Evolutionary conservation across 2,329 filamentous ascomycete species (phyloP).

Genomic region (Nectriaceae sp.): DNA sequence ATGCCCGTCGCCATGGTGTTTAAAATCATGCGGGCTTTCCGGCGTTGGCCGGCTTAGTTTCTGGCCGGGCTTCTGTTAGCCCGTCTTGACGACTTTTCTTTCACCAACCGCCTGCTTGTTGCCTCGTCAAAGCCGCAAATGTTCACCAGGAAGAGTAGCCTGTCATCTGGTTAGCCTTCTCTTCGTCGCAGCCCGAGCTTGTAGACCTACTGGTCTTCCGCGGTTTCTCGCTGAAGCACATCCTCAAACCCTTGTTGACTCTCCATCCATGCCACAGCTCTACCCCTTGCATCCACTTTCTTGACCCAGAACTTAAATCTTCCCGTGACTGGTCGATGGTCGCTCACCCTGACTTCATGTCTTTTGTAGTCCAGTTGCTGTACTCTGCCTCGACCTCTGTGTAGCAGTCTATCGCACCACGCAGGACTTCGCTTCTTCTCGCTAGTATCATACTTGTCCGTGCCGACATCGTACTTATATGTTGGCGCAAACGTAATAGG

Average conservation of each 20-base stretch:
- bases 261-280: constrained; percentile 68
- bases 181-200: not conserved
- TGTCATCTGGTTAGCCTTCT: constrained; percentile 32
- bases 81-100: constrained; percentile 39
- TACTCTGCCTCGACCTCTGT: constrained; percentile 77
- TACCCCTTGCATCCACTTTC: constrained; percentile 68
- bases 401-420: constrained; percentile 95
- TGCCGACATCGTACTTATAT: constrained; percentile 98
- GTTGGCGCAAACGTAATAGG: constrained; percentile 92
- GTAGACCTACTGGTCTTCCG: constrained; percentile 73
- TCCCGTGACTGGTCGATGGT: constrained; percentile 91
- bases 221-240: constrained; percentile 67
- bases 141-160: constrained; percentile 52
- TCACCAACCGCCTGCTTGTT: constrained; percentile 50
- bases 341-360: constrained; percentile 87
- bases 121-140: constrained; percentile 56
- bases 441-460: constrained; percentile 88
- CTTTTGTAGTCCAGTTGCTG: constrained; percentile 85
- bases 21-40: too few relatives aligned
- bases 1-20: too few relatives aligned
- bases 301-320: constrained; percentile 83
- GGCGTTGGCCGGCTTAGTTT: too few relatives aligned
- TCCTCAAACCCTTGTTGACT: constrained; percentile 75
- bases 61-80: constrained; percentile 29
- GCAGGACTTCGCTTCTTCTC: constrained; percentile 94